Conservation (phyloP, 2,329 filamentous ascomycete species). For the Hymenoscyphus fructigenus region DNA sequence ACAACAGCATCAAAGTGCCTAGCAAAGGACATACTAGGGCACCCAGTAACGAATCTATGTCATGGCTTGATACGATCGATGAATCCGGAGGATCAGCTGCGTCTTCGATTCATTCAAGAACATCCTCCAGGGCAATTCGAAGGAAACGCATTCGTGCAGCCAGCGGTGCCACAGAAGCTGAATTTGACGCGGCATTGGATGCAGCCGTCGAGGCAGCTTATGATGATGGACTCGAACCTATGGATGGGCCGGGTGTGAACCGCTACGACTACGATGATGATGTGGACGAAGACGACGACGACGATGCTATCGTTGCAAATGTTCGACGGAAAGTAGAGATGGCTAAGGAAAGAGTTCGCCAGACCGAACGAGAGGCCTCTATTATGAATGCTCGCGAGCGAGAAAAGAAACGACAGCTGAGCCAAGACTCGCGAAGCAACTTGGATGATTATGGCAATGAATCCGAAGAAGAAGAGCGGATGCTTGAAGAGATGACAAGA, state of each 20-base stretch:
- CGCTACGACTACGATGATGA: conserved; percentile 40
- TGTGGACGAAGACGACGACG: conserved; percentile 44
- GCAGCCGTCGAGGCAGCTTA: conserved; percentile 96
- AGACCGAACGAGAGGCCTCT: conserved; percentile 69
- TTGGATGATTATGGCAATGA: conserved; percentile 62
- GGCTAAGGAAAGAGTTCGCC: conserved; percentile 71
- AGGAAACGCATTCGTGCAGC: conserved; percentile 67
- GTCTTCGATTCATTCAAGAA: conserved; percentile 78
- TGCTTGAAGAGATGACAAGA: conserved; percentile 84
- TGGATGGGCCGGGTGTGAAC: conserved; percentile 41
- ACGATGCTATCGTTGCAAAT: conserved; percentile 50
- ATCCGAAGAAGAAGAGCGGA: conserved; percentile 69
- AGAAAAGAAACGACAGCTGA: conserved; percentile 48
- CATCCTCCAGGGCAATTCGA: conserved; percentile 67
- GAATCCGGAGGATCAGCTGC: conserved; percentile 80
- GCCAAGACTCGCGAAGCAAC: conserved; percentile 28
- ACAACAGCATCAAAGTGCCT: conserved; percentile 18
- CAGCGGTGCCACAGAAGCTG: conserved; percentile 77
- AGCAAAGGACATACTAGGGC: conserved; percentile 51
- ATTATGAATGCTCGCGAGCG: conserved; percentile 60
- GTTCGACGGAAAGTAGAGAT: conserved; percentile 68
- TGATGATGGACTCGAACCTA: conserved; percentile 83
- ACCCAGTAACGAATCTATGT: conserved; percentile 76
- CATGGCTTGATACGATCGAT: conserved; percentile 92
- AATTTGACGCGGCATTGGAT: conserved; percentile 92